Evolutionary conservation across 1,139 yeast species (phyloP).

Genomic region (Yarrowia galli): DNA sequence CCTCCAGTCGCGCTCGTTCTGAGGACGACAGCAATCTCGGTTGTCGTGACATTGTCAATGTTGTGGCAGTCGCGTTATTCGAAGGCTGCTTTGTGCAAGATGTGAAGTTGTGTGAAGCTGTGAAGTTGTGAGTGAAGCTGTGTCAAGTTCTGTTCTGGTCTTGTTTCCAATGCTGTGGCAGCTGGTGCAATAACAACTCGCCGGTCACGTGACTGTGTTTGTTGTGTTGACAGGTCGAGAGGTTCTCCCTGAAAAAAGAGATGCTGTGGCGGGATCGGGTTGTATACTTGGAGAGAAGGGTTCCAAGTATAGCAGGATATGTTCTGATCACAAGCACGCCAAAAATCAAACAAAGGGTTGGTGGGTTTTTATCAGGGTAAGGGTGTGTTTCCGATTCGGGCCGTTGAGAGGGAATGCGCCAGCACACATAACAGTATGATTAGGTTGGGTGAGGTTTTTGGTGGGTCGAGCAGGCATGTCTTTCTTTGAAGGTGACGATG

Average conservation of each 20-base stretch:
- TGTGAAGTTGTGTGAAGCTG: not conserved
- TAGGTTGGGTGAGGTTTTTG: slow-evolving; percentile 15
- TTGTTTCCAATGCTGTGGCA: not conserved
- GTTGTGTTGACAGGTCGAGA: not conserved
- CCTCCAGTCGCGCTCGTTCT: slow-evolving; percentile 86
- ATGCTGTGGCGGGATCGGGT: slow-evolving; percentile 10
- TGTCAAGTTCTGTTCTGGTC: not conserved
- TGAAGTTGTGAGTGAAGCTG: not conserved
- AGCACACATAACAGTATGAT: slow-evolving; percentile 4
- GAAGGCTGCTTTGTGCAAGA: not conserved
- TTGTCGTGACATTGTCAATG: slow-evolving; percentile 40
- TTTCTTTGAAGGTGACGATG: not conserved
- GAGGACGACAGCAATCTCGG: slow-evolving; percentile 76
- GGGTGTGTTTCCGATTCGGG: slow-evolving; percentile 10
- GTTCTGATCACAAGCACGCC: slow-evolving; percentile 36
- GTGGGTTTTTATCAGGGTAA: slow-evolving; percentile 30
- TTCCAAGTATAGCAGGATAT: slow-evolving; percentile 27
- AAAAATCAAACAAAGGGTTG: slow-evolving; percentile 30
- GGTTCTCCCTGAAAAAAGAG: not conserved
- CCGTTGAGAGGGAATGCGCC: slow-evolving; percentile 29
- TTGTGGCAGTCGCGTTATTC: not conserved
- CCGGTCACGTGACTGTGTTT: not conserved
- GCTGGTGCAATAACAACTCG: not conserved
- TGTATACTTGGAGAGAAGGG: slow-evolving; percentile 13
- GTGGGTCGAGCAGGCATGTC: not conserved